These are phyloP conservation scores for Ilyonectria robusta DNA, from an alignment of 2,329 filamentous ascomycete genomes.

Conservation along the genomic window DNA sequence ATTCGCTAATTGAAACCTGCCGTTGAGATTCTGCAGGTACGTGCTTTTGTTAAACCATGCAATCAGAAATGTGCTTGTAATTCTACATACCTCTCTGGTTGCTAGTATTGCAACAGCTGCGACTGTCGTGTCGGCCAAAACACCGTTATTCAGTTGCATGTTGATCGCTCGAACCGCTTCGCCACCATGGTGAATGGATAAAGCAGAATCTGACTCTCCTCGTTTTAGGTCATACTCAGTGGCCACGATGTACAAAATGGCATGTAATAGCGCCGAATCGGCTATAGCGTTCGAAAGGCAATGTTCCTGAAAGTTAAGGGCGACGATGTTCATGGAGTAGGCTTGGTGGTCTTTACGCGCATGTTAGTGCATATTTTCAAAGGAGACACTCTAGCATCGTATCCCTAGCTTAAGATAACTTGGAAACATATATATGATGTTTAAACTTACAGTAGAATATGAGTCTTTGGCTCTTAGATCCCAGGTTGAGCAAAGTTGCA, in stretches of 20 bases:
- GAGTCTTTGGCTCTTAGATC: constrained; percentile 9
- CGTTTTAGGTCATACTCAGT: constrained; percentile 6
- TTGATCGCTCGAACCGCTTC: constrained; percentile 6
- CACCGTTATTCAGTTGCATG: constrained; percentile 2
- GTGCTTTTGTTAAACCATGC: constrained; percentile 1
- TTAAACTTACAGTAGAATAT: constrained; percentile 10
- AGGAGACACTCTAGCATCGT: constrained; percentile 4
- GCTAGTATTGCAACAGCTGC: constrained; percentile 6
- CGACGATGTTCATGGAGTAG: constrained; percentile 6
- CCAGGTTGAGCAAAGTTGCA: constrained; percentile 10
- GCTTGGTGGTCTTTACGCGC: constrained; percentile 2
- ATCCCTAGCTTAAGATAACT: constrained; percentile 4
- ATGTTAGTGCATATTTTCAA: constrained; percentile 7
- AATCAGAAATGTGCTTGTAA: background rate
- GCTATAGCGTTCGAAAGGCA: constrained; percentile 6
- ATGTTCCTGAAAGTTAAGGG: constrained; percentile 10
- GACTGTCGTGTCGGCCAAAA: constrained; percentile 2
- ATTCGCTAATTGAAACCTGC: constrained; percentile 8
- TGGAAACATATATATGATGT: background rate
- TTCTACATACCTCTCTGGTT: constrained; percentile 5
- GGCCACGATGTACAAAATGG: constrained; percentile 1
- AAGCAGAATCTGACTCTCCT: constrained; percentile 5
- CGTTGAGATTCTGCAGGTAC: constrained; percentile 7
- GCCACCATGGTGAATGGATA: background rate
- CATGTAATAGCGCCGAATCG: constrained; percentile 5